Evolutionary conservation across 176 grass and related monocot genomes (phyloP).

Genomic region (Microstegium vimineum): DNA sequence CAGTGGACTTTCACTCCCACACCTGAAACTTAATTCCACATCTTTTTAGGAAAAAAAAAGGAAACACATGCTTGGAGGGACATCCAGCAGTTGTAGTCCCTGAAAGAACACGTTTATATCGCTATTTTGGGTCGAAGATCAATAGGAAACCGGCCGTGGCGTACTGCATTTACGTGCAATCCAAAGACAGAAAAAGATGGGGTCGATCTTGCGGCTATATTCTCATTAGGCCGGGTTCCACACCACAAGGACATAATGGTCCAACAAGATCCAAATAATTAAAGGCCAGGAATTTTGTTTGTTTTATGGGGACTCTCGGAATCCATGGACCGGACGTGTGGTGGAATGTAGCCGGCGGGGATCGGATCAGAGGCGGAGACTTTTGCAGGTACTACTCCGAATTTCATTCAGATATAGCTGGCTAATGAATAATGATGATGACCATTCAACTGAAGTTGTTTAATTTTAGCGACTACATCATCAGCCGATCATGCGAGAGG

Average conservation of each 20-base stretch:
- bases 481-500: neutral
- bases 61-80: neutral
- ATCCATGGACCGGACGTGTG: neutral
- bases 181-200: neutral
- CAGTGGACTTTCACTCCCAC: neutral
- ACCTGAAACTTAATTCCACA: neutral
- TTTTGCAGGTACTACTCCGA: neutral
- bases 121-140: neutral
- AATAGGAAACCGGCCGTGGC: neutral
- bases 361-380: neutral
- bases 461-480: neutral
- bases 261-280: slow-evolving; percentile 14
- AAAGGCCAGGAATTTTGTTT: neutral
- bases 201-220: too few relatives aligned
- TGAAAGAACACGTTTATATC: neutral
- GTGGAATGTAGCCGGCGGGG: neutral
- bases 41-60: neutral
- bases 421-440: neutral
- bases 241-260: slow-evolving; percentile 22
- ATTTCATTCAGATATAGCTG: neutral
- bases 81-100: neutral
- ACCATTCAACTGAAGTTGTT: neutral
- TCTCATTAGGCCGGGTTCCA: neutral
- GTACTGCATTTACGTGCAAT: neutral
- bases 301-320: slow-evolving; percentile 19